phyloP scores from a whole-genome alignment of 371 early-diverging fungal species.

The Mucor lusitanicus region DNA sequence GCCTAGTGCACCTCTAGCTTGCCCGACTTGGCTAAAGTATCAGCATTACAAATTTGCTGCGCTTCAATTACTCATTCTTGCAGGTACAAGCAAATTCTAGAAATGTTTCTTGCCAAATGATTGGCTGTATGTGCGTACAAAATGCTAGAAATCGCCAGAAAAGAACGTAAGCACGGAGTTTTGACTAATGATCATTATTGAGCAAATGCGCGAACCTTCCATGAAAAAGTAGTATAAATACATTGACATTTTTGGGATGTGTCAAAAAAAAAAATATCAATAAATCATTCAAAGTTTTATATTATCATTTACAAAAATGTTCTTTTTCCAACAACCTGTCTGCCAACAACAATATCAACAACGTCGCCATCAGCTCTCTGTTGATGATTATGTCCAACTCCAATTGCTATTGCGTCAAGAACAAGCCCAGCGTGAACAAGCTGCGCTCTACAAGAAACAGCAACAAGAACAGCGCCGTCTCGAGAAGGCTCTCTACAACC shows the following conservation, averaged over 20 bases:
- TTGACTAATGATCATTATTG: neutral
- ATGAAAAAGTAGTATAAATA: neutral
- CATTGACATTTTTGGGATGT: neutral
- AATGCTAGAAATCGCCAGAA: neutral
- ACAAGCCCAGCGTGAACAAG: constrained; percentile 13
- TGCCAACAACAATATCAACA: neutral
- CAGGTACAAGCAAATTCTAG: neutral
- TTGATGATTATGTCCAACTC: constrained; percentile 38
- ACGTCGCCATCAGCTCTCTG: constrained; percentile 6
- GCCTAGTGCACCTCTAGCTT: no score
- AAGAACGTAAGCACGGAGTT: neutral
- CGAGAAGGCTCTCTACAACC: constrained; percentile 8
- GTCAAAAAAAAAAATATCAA: neutral
- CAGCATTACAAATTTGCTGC: neutral
- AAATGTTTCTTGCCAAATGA: neutral
- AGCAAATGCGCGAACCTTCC: constrained; percentile 4
- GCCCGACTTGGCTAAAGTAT: no score
- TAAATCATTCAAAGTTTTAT: neutral
- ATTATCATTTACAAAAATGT: neutral
- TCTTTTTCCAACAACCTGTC: neutral
- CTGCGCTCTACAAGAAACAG: constrained; percentile 4
- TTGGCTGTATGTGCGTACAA: neutral
- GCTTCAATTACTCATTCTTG: neutral
- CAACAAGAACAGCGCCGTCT: constrained; percentile 18
- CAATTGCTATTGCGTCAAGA: constrained; percentile 23